phyloP scores from a whole-genome alignment of 2,329 filamentous ascomycete genomes.

The Colletotrichum simmondsii region DNA sequence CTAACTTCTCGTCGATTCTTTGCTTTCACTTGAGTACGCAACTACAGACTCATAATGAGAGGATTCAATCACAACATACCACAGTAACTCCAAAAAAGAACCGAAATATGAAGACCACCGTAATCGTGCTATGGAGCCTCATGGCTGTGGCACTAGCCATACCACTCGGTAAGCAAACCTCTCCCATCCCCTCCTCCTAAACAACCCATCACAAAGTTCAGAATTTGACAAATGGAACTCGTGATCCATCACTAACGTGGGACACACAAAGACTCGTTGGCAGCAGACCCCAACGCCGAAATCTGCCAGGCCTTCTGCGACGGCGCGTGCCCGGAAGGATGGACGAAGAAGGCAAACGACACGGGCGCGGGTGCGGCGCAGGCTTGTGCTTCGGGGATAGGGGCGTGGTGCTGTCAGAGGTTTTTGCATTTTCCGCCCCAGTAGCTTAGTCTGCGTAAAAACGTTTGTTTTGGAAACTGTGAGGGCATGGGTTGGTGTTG shows the following conservation, averaged over 20 bases:
- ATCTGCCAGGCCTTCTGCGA: neutral
- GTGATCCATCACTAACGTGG: no score
- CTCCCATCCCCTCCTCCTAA: no score
- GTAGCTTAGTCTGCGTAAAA: neutral
- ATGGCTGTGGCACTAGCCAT: neutral
- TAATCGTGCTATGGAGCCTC: neutral
- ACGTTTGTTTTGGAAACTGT: no score
- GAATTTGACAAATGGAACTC: no score
- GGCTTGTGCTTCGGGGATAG: neutral
- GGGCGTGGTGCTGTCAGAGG: neutral
- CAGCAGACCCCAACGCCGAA: neutral
- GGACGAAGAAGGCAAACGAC: neutral
- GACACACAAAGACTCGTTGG: neutral
- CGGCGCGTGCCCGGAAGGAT: neutral
- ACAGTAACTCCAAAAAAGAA: neutral
- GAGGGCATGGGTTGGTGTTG: neutral
- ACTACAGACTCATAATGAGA: no score
- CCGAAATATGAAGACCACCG: neutral
- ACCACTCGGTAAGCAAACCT: neutral
- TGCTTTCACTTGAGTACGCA: no score
- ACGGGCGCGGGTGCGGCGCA: neutral
- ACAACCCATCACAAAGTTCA: no score
- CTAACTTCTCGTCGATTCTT: no score
- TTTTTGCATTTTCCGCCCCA: neutral
- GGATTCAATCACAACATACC: no score